These are phyloP conservation scores for Plectosphaerella sp. DNA, from an alignment of 2,329 filamentous ascomycete genomes.

Conservation along the genomic window DNA sequence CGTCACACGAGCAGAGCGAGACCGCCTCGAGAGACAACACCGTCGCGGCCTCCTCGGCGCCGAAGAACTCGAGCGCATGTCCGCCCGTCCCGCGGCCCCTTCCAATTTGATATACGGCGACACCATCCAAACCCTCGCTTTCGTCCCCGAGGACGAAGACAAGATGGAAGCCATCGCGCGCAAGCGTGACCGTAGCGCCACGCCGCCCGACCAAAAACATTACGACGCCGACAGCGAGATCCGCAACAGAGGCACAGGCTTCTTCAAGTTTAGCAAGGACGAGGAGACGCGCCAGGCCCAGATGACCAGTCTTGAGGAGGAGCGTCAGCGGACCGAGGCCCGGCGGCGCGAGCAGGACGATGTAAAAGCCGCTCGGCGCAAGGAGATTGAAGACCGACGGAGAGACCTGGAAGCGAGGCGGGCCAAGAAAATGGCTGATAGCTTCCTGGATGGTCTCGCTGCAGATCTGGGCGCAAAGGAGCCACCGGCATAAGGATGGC, in stretches of 20 bases:
- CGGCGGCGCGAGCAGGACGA: constrained; percentile 52
- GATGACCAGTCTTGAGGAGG: constrained; percentile 69
- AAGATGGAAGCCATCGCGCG: constrained; percentile 76
- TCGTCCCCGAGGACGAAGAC: constrained; percentile 67
- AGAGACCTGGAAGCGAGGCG: constrained; percentile 56
- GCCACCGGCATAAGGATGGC: no score
- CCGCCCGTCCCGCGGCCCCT: constrained; percentile 63
- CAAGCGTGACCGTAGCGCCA: constrained; percentile 73
- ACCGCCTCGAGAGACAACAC: constrained; percentile 54
- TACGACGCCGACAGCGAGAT: constrained; percentile 85
- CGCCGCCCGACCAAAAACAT: constrained; percentile 75
- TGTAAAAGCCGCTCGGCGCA: constrained; percentile 52
- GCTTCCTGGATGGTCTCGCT: constrained; percentile 60
- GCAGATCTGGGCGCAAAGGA: constrained; percentile 1
- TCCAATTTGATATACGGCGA: constrained; percentile 77
- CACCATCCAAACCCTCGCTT: constrained; percentile 77
- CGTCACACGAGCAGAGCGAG: constrained; percentile 66
- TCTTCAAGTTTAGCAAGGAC: constrained; percentile 84
- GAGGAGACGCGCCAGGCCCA: constrained; percentile 60
- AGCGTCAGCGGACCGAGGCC: constrained; percentile 65
- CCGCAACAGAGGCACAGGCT: constrained; percentile 81
- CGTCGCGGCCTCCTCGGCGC: constrained; percentile 47
- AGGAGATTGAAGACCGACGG: constrained; percentile 60
- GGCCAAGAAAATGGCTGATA: constrained; percentile 66
- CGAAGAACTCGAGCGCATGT: constrained; percentile 63